Evolutionary conservation across 495 filamentous ascomycete species (phyloP).

Genomic region (Neohortaea acidophila): DNA sequence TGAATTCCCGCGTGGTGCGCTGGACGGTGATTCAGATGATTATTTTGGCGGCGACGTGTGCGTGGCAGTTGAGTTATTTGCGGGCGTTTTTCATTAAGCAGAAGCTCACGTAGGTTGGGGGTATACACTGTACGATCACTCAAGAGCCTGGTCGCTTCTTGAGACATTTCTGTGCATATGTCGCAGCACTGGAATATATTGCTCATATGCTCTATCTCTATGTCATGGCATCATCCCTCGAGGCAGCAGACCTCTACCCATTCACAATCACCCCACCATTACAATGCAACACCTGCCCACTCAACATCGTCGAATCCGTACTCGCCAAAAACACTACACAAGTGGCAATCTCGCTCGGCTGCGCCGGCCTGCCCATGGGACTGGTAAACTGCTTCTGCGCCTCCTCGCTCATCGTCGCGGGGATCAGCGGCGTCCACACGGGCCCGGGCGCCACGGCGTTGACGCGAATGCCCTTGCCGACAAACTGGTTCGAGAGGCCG

Average conservation of each 20-base stretch:
- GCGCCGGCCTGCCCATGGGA: constrained; percentile 65
- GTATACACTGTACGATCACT: too few relatives aligned
- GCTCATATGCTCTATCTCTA: neutral
- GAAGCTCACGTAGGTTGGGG: constrained; percentile 79
- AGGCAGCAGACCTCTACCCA: too few relatives aligned
- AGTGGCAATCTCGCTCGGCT: constrained; percentile 66
- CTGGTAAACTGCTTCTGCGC: constrained; percentile 59
- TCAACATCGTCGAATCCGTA: constrained; percentile 38
- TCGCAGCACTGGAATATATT: too few relatives aligned
- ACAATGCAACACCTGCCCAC: constrained; percentile 19
- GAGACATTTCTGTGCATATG: too few relatives aligned
- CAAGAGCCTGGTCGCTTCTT: too few relatives aligned
- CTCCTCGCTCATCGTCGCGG: constrained; percentile 55
- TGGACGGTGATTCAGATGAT: constrained; percentile 86
- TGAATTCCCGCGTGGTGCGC: constrained; percentile 81
- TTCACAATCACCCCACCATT: constrained; percentile 20
- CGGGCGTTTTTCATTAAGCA: constrained; percentile 99
- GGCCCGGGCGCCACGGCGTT: constrained; percentile 72
- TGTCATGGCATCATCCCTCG: neutral
- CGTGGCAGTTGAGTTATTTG: constrained; percentile 93
- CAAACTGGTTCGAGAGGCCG: constrained; percentile 59
- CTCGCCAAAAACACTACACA: constrained; percentile 78
- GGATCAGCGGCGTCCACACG: constrained; percentile 75
- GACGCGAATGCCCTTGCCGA: constrained; percentile 59
- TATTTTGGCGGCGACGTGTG: constrained; percentile 80